These are phyloP conservation scores for Penicillium herquei DNA, from an alignment of 495 filamentous ascomycete genomes.

Conservation along the genomic window DNA sequence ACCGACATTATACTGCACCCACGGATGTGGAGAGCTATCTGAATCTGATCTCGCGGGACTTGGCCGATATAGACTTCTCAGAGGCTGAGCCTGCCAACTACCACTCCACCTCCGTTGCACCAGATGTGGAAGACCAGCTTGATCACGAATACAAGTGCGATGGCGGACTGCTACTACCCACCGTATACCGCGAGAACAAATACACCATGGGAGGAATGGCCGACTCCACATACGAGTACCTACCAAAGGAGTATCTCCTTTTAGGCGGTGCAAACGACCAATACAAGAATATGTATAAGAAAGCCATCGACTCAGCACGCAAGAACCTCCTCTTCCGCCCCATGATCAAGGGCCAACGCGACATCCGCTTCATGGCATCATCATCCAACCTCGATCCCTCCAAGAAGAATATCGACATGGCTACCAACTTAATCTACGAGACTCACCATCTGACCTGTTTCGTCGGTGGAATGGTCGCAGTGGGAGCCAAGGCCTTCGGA, in stretches of 20 bases:
- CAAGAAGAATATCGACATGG: slow-evolving; percentile 13
- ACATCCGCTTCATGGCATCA: slow-evolving; percentile 71
- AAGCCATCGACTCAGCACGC: slow-evolving; percentile 64
- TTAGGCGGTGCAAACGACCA: slow-evolving; percentile 80
- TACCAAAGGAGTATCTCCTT: slow-evolving; percentile 75
- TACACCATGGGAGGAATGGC: slow-evolving; percentile 80
- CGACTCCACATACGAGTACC: slow-evolving; percentile 93
- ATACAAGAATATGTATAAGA: slow-evolving; percentile 80
- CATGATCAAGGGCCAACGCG: slow-evolving; percentile 70
- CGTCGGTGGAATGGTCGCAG: slow-evolving; percentile 87
- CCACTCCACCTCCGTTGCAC: neutral
- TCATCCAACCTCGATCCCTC: slow-evolving; percentile 41
- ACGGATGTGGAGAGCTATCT: slow-evolving; percentile 29
- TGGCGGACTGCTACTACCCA: slow-evolving; percentile 26
- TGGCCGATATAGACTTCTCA: slow-evolving; percentile 16
- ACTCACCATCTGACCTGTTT: slow-evolving; percentile 85
- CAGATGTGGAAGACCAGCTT: neutral
- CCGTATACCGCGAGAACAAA: slow-evolving; percentile 28
- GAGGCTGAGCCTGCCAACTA: slow-evolving; percentile 30
- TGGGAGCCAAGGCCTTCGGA: slow-evolving; percentile 84
- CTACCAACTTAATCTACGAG: slow-evolving; percentile 50
- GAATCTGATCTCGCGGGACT: slow-evolving; percentile 19
- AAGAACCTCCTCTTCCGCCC: slow-evolving; percentile 81
- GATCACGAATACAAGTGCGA: slow-evolving; percentile 22
- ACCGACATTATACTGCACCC: slow-evolving; percentile 17